Evolutionary conservation across 1,139 yeast genomes (phyloP).

Genomic region (Hyphopichia buzzinii): DNA sequence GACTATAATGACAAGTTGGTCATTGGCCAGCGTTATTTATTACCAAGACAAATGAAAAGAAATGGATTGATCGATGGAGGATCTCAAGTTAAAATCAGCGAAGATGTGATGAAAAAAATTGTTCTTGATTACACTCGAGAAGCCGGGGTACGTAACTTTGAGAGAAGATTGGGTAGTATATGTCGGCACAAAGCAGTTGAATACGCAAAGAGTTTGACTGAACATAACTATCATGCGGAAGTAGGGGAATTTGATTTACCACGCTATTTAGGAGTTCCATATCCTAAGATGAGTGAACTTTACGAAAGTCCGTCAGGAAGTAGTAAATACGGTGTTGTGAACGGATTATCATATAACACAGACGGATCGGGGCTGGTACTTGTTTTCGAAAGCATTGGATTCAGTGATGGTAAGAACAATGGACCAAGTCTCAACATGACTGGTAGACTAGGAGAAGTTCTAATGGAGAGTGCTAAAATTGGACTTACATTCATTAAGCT

Average conservation of each 20-base stretch:
- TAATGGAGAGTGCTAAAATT: conserved; percentile 79
- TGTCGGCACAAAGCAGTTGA: conserved; percentile 86
- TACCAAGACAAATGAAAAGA: conserved; percentile 75
- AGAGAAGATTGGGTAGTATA: conserved; percentile 66
- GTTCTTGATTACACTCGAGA: conserved; percentile 78
- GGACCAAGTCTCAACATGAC: conserved; percentile 60
- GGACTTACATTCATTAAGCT: conserved; percentile 74
- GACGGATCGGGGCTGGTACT: conserved; percentile 86
- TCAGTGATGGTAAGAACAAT: conserved; percentile 38
- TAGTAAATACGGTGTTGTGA: conserved; percentile 69
- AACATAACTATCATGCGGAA: conserved; percentile 29
- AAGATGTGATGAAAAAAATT: conserved; percentile 57
- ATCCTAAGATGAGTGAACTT: conserved; percentile 26
- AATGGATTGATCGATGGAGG: conserved; percentile 58
- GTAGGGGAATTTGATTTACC: conserved; percentile 47
- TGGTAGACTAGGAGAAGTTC: conserved; percentile 80
- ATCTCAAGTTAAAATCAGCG: conserved; percentile 30
- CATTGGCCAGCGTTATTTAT: conserved; percentile 67
- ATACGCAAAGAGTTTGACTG: conserved; percentile 42
- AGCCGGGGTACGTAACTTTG: conserved; percentile 82
- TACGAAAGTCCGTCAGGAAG: conserved; percentile 30
- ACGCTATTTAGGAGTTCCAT: conserved; percentile 54
- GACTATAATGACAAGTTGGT: conserved; percentile 75
- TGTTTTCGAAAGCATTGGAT: conserved; percentile 75
- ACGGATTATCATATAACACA: conserved; percentile 84